Conservation (phyloP, 805 yeast species). For the Candida schatavii region DNA sequence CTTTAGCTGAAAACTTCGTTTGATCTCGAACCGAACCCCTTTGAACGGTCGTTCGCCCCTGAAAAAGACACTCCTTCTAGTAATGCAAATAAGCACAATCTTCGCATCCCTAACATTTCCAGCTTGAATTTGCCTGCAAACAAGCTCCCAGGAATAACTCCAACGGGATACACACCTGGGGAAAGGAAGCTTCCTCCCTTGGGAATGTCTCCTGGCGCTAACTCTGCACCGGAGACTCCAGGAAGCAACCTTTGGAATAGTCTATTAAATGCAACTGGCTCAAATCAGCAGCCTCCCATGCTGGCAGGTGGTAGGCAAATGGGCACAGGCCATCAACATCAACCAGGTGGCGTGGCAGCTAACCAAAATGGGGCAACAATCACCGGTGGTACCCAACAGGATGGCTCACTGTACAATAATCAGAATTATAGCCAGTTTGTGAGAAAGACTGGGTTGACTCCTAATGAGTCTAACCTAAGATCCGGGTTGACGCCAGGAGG, state of each 20-base stretch:
- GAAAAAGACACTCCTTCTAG: constrained; percentile 30
- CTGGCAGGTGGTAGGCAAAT: neutral
- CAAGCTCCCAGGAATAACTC: constrained; percentile 40
- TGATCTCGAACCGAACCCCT: constrained; percentile 91
- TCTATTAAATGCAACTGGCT: constrained; percentile 40
- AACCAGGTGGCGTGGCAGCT: constrained; percentile 2
- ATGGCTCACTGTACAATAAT: constrained; percentile 7
- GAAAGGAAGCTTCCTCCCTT: constrained; percentile 58
- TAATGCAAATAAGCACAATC: constrained; percentile 29
- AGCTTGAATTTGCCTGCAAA: constrained; percentile 14
- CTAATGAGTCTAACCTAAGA: constrained; percentile 70
- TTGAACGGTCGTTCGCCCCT: constrained; percentile 89
- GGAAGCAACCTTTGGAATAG: constrained; percentile 49
- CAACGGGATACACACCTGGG: constrained; percentile 56
- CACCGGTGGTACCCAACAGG: constrained; percentile 2
- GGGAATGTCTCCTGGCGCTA: constrained; percentile 43
- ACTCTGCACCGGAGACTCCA: constrained; percentile 50
- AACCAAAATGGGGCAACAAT: constrained; percentile 1
- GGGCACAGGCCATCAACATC: constrained; percentile 2
- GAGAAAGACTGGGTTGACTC: constrained; percentile 62
- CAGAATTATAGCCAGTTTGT: constrained; percentile 24
- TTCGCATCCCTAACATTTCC: constrained; percentile 33
- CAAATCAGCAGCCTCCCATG: constrained; percentile 2
- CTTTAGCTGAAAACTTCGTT: constrained; percentile 45
- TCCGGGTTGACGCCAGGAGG: constrained; percentile 70